Evolutionary conservation across 768 basidiomycete species (phyloP).

Genomic region (Lactifluus hygrophoroides): DNA sequence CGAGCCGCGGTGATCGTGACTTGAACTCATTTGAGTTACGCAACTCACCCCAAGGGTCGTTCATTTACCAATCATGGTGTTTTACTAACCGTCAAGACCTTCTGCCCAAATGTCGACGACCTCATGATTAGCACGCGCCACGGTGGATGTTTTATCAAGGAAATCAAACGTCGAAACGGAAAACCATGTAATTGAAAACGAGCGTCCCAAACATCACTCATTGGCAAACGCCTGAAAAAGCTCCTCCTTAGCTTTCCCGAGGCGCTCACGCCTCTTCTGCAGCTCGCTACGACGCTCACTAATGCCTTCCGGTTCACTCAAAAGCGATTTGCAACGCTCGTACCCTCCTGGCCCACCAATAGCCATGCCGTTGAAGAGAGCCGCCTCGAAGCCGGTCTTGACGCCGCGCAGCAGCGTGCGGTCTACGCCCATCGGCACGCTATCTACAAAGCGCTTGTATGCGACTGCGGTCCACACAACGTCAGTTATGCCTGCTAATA

Average conservation of each 20-base stretch:
- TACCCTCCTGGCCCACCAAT: conserved; percentile 38
- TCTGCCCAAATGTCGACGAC: too few species aligned
- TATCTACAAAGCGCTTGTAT: conserved; percentile 51
- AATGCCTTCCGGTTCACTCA: conserved; percentile 39
- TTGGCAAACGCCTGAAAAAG: conserved; percentile 22
- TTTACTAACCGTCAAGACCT: too few species aligned
- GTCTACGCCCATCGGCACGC: conserved; percentile 48
- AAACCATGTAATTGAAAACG: neutral
- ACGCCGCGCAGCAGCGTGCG: conserved; percentile 44
- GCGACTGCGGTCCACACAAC: conserved; percentile 30
- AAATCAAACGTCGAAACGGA: neutral
- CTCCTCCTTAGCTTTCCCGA: conserved; percentile 37
- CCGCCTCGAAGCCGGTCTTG: conserved; percentile 32
- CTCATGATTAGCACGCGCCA: neutral
- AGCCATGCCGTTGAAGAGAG: conserved; percentile 38
- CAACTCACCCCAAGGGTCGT: too few species aligned
- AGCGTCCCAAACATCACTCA: neutral
- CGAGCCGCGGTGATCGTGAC: too few species aligned
- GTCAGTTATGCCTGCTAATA: neutral
- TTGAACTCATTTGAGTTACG: too few species aligned
- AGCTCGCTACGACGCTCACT: conserved; percentile 38
- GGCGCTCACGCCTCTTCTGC: conserved; percentile 39
- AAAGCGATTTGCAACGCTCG: conserved; percentile 38
- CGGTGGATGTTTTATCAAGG: neutral
- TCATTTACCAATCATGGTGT: too few species aligned